Conservation (phyloP, 2,329 filamentous ascomycete genomes). For the Hirsutella thompsonii region DNA sequence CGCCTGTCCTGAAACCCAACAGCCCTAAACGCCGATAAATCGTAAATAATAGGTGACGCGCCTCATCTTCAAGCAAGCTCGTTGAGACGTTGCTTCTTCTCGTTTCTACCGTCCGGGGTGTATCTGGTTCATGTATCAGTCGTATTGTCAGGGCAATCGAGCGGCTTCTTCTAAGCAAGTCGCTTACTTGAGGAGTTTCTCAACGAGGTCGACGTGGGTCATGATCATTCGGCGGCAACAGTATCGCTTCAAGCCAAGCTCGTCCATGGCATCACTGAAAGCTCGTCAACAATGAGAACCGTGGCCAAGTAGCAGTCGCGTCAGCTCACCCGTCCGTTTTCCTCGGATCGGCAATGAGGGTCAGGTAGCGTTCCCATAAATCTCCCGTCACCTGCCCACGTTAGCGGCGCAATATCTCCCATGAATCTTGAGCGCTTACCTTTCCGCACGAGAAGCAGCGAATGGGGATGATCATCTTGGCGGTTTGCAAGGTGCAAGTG, state of each 20-base stretch:
- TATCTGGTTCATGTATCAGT: constrained; percentile 28
- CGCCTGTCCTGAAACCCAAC: constrained; percentile 13
- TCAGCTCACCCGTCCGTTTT: constrained; percentile 52
- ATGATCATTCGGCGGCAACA: constrained; percentile 99
- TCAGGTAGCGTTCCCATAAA: constrained; percentile 92
- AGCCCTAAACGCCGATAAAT: constrained; percentile 20
- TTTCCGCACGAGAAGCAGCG: constrained; percentile 99
- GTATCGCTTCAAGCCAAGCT: constrained; percentile 86
- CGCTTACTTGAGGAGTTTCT: constrained; percentile 85
- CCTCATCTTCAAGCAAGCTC: constrained; percentile 15
- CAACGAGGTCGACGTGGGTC: constrained; percentile 97
- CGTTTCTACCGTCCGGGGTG: constrained; percentile 49
- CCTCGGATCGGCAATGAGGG: constrained; percentile 63
- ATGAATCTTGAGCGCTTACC: constrained; percentile 34
- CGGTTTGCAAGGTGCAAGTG: background rate
- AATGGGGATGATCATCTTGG: constrained; percentile 93
- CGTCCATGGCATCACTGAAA: constrained; percentile 82
- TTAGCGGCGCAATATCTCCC: constrained; percentile 17
- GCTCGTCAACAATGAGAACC: background rate
- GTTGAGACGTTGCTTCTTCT: constrained; percentile 39
- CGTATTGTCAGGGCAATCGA: background rate
- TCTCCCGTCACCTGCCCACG: constrained; percentile 74
- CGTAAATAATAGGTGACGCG: constrained; percentile 7
- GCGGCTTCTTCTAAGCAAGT: background rate
- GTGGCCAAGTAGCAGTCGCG: background rate